Evolutionary conservation across 202 grass and related monocot genomes (phyloP).

Genomic region (Tripidium arundinaceum): DNA sequence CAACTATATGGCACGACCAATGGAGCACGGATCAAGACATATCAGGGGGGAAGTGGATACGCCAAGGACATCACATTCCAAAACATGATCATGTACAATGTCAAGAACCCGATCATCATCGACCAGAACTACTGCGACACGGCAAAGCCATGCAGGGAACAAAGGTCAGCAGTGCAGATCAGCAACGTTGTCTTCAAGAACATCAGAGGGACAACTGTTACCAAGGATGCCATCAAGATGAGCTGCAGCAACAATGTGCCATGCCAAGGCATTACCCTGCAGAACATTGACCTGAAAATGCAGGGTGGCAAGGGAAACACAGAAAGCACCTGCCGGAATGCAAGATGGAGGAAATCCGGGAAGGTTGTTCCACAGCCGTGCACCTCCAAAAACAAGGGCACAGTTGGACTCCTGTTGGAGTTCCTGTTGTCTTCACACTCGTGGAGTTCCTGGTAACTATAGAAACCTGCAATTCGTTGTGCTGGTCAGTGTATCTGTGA

Average conservation of each 20-base stretch:
- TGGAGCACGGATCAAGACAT: conserved; percentile 50
- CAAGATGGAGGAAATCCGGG: conserved; percentile 41
- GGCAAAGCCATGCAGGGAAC: conserved; percentile 28
- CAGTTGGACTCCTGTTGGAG: background rate
- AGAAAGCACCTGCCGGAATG: conserved; percentile 42
- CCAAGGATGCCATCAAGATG: conserved; percentile 50
- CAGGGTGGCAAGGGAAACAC: background rate
- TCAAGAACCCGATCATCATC: conserved; percentile 65
- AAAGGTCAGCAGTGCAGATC: conserved; percentile 51
- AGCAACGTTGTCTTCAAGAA: conserved; percentile 53
- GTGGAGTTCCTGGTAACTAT: background rate
- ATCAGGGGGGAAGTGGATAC: conserved; percentile 50
- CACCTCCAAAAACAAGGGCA: background rate
- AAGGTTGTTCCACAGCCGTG: conserved; percentile 45
- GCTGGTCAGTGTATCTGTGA: background rate
- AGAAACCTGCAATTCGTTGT: background rate
- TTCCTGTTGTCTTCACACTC: background rate
- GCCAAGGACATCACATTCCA: conserved; percentile 48
- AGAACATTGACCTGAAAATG: conserved; percentile 47
- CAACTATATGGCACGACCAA: conserved; percentile 27
- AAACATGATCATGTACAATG: conserved; percentile 59
- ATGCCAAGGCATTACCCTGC: conserved; percentile 42
- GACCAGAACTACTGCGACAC: conserved; percentile 50
- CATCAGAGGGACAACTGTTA: conserved; percentile 61
- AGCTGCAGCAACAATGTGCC: conserved; percentile 41